A percentile compares a stretch with the other conserved stretches of the same genome.
phyloP scores from a whole-genome alignment of 2,329 filamentous ascomycete species.

The Beauveria bassiana region DNA sequence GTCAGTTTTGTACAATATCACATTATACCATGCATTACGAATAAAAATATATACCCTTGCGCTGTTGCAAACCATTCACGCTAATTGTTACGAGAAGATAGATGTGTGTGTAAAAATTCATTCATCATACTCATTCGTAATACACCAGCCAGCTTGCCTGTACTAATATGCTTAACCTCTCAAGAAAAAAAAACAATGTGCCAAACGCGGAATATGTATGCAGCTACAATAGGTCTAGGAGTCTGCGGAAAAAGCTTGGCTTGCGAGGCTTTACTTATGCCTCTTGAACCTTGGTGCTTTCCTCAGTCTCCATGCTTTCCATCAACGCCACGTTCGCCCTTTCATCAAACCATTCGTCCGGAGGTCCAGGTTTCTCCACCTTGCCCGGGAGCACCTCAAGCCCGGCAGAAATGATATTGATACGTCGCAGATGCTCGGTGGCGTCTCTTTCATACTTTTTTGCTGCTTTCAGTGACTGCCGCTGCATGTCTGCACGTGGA shows the following conservation, averaged over 20 bases:
- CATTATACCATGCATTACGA: no score
- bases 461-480: conserved; percentile 58
- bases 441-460: conserved; percentile 67
- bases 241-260: neutral
- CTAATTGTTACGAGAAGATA: neutral
- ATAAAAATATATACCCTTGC: no score
- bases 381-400: conserved; percentile 50
- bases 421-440: conserved; percentile 65
- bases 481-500: conserved; percentile 61
- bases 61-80: no score
- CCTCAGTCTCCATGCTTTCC: conserved; percentile 1
- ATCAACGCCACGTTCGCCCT: neutral
- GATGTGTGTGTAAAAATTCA: neutral
- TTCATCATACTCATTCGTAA: neutral
- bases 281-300: neutral
- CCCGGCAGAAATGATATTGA: conserved; percentile 68
- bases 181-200: neutral
- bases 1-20: no score
- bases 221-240: neutral
- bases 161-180: neutral
- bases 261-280: neutral
- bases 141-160: neutral
- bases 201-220: neutral
- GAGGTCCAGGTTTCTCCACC: conserved; percentile 14
- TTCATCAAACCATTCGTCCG: conserved; percentile 30